phyloP scores from a whole-genome alignment of 148 eudicot genomes.

The Pouteria glomerata region DNA sequence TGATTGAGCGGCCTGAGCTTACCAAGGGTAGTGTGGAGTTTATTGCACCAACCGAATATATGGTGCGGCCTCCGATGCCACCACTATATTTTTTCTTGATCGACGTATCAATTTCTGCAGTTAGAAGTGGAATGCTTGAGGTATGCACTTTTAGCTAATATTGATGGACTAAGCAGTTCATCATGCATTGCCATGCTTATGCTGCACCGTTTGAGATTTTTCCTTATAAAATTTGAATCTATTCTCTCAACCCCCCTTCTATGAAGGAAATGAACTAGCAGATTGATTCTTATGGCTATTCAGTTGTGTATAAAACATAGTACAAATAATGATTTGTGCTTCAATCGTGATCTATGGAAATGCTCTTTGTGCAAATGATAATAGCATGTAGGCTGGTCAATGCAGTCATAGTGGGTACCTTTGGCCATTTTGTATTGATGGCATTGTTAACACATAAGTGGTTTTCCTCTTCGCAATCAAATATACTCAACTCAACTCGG shows the following conservation, averaged over 20 bases:
- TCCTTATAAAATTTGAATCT: not conserved
- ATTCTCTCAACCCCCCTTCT: not conserved
- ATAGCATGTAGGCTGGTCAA: not conserved
- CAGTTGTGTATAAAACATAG: not conserved
- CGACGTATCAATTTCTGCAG: slow-evolving; percentile 91
- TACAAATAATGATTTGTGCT: not conserved
- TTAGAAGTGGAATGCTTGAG: slow-evolving; percentile 97
- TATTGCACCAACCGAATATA: slow-evolving; percentile 97
- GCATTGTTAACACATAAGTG: not conserved
- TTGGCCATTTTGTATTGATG: not conserved
- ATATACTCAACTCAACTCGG: no score
- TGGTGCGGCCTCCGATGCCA: slow-evolving; percentile 99
- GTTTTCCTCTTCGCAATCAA: not conserved
- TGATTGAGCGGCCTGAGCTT: slow-evolving; percentile 91
- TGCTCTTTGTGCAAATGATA: not conserved
- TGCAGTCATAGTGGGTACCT: not conserved
- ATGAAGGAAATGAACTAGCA: not conserved
- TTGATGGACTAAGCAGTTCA: not conserved
- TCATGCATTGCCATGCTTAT: not conserved
- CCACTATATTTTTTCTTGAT: slow-evolving; percentile 90
- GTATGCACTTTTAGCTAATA: slow-evolving; percentile 37
- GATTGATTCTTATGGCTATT: not conserved
- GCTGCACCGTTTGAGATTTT: not conserved
- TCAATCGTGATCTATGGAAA: not conserved
- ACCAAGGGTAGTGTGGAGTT: slow-evolving; percentile 84